These are phyloP conservation scores for Termitomyces sp. DNA, from an alignment of 768 basidiomycete species.

Conservation along the genomic window DNA sequence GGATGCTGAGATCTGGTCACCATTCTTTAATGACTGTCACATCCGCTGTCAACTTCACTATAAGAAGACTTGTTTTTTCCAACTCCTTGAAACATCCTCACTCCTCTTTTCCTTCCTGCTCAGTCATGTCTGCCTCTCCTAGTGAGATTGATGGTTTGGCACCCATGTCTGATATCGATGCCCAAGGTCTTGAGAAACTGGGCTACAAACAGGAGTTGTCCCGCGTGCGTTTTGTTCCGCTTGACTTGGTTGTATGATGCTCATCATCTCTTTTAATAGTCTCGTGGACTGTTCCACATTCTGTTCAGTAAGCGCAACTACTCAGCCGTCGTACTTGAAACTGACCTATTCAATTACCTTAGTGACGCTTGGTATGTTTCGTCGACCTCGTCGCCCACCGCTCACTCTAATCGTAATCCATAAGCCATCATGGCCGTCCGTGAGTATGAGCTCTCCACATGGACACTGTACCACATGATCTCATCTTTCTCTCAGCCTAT, in stretches of 20 bases:
- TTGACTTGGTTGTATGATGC: not conserved
- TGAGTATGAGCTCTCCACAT: constrained; percentile 24
- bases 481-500: constrained; percentile 32
- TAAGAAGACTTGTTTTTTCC: not conserved
- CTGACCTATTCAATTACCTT: not conserved
- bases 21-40: not conserved
- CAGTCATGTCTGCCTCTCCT: not conserved
- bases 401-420: constrained; percentile 4
- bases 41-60: not conserved
- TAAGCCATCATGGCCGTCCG: constrained; percentile 60
- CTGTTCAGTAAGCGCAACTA: constrained; percentile 41
- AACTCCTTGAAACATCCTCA: not conserved
- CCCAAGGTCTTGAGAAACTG: constrained; percentile 39
- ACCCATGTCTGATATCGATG: constrained; percentile 2
- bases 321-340: not conserved
- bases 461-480: not conserved
- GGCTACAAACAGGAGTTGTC: constrained; percentile 54
- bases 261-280: constrained; percentile 21
- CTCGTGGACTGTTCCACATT: constrained; percentile 45
- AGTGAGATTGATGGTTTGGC: not conserved
- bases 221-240: constrained; percentile 27
- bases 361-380: constrained; percentile 45
- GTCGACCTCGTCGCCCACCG: not conserved
- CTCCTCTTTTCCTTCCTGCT: not conserved
- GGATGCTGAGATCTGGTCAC: not conserved